phyloP scores from a whole-genome alignment of 208 protist genomes.

The Leptomonas pyrrhocoris region DNA sequence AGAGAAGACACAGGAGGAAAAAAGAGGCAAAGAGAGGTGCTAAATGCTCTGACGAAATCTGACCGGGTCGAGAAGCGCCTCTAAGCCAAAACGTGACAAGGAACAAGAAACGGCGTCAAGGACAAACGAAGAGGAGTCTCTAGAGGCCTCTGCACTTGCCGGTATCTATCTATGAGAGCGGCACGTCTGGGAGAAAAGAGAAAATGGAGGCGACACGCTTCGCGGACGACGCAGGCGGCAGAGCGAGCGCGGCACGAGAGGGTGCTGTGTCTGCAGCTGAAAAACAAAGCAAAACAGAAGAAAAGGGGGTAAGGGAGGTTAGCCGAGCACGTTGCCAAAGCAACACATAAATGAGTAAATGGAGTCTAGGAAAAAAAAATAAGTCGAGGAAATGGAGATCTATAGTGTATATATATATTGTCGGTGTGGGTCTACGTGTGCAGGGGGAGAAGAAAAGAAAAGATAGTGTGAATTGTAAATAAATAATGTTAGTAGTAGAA shows the following conservation, averaged over 20 bases:
- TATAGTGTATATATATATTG: not conserved
- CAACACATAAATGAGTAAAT: too few relatives aligned
- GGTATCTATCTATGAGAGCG: constrained; percentile 11
- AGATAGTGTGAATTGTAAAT: too few relatives aligned
- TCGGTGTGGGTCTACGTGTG: not conserved
- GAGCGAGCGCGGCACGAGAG: not conserved
- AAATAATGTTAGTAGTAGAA: too few relatives aligned
- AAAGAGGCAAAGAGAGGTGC: not conserved
- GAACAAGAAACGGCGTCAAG: not conserved
- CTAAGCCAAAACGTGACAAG: too few relatives aligned
- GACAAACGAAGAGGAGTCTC: not conserved
- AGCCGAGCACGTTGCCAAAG: not conserved
- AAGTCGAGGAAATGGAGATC: constrained; percentile 8
- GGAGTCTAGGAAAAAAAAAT: constrained; percentile 19
- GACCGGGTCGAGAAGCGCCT: too few relatives aligned
- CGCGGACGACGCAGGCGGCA: not conserved
- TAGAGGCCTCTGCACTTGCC: not conserved
- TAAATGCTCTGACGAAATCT: not conserved
- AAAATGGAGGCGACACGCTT: not conserved
- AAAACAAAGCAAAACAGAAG: not conserved
- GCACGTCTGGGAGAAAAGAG: constrained; percentile 6
- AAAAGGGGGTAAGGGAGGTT: not conserved
- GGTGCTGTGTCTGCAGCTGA: not conserved
- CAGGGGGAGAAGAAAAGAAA: too few relatives aligned
- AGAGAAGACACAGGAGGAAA: not conserved